These are phyloP conservation scores for Babesia ovis DNA, from an alignment of 169 alveolate species.

Conservation along the genomic window DNA sequence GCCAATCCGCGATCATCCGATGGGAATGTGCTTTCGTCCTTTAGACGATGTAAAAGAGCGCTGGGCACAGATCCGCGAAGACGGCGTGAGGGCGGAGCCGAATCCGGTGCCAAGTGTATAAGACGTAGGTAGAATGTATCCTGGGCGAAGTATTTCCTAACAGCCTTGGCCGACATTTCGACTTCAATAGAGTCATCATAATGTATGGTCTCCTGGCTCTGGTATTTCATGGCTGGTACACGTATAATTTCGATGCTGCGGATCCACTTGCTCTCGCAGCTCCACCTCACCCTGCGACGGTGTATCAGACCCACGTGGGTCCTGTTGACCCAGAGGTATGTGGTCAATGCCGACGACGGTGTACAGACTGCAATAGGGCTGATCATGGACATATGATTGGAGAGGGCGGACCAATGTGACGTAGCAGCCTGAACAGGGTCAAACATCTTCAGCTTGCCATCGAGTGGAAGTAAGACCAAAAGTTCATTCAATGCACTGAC, in stretches of 20 bases:
- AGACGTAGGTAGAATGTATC: slow-evolving; percentile 34
- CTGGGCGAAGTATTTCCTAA: slow-evolving; percentile 15
- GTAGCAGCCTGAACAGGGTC: slow-evolving; percentile 57
- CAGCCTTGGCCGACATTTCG: slow-evolving; percentile 10
- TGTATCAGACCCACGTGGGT: slow-evolving; percentile 45
- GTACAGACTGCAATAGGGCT: slow-evolving; percentile 49
- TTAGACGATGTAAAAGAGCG: slow-evolving; percentile 1
- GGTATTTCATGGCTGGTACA: slow-evolving; percentile 26
- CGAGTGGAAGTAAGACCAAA: slow-evolving; percentile 71
- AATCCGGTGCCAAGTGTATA: slow-evolving; percentile 1
- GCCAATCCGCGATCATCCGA: neutral
- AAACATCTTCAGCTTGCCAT: slow-evolving; percentile 56
- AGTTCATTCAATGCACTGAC: slow-evolving; percentile 62
- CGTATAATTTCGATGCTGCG: slow-evolving; percentile 37
- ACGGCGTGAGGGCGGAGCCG: neutral
- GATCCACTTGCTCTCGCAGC: slow-evolving; percentile 24
- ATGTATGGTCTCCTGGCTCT: slow-evolving; percentile 2
- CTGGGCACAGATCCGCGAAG: neutral
- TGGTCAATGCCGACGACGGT: slow-evolving; percentile 32
- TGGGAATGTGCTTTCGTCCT: slow-evolving; percentile 24
- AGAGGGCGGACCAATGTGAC: slow-evolving; percentile 63
- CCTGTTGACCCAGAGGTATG: slow-evolving; percentile 57
- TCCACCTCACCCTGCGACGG: slow-evolving; percentile 33
- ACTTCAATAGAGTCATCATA: slow-evolving; percentile 21
- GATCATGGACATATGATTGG: slow-evolving; percentile 25